Evolutionary conservation across 441 rosid species (phyloP).

Genomic region (Gossypium aridum): DNA sequence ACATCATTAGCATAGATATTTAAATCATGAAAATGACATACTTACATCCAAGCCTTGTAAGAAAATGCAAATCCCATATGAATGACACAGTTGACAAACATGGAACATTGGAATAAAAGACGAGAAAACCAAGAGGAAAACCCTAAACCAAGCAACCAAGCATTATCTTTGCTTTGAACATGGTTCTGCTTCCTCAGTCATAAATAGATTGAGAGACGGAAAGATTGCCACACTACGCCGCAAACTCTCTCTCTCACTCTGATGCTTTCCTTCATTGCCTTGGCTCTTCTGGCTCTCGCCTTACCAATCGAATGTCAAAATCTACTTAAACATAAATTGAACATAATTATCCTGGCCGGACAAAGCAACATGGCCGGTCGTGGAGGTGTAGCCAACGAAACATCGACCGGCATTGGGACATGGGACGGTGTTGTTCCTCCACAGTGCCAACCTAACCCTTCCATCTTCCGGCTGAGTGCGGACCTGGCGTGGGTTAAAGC

Average conservation of each 20-base stretch:
- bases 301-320: constrained; percentile 18
- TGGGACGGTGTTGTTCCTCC: constrained; percentile 79
- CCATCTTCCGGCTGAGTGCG: constrained; percentile 46
- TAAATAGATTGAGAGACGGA: constrained; percentile 1
- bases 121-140: neutral
- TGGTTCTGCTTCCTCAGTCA: neutral
- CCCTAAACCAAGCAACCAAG: constrained; percentile 8
- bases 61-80: neutral
- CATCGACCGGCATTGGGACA: constrained; percentile 25
- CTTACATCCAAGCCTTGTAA: neutral
- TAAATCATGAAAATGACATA: neutral
- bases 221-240: constrained; percentile 11
- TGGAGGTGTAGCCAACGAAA: constrained; percentile 58
- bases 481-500: constrained; percentile 57
- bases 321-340: constrained; percentile 18
- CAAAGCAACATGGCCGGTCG: constrained; percentile 99
- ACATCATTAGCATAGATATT: neutral
- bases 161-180: constrained; percentile 8
- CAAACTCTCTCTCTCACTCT: neutral
- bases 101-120: neutral
- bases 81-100: neutral
- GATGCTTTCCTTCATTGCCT: constrained; percentile 25
- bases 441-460: constrained; percentile 59
- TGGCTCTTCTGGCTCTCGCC: constrained; percentile 20
- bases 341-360: constrained; percentile 64